A percentile compares a stretch with the other conserved stretches of the same genome.
These are phyloP conservation scores for Pythium periplocum DNA, from an alignment of 352 stramenopile genomes.

Conservation along the genomic window DNA sequence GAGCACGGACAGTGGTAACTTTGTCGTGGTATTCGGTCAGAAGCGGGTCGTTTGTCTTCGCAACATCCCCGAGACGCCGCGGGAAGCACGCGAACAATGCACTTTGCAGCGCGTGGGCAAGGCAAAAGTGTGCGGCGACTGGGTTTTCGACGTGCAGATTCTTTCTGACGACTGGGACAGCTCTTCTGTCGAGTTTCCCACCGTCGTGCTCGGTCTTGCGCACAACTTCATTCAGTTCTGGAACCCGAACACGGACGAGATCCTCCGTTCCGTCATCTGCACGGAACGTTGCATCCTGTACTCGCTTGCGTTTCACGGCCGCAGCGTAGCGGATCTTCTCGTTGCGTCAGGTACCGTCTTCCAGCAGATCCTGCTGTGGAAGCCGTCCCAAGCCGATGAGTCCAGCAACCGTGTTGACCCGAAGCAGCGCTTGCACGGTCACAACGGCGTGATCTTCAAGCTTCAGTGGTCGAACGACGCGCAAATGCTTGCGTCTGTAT, in stretches of 20 bases:
- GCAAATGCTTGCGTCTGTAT: conserved; percentile 69
- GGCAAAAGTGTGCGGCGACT: conserved; percentile 69
- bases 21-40: conserved; percentile 72
- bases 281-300: conserved; percentile 82
- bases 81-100: conserved; percentile 10
- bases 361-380: conserved; percentile 83
- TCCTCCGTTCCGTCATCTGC: conserved; percentile 61
- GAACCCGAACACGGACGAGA: conserved; percentile 29
- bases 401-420: conserved; percentile 7
- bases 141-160: conserved; percentile 79
- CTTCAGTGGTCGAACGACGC: conserved; percentile 70
- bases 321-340: conserved; percentile 43
- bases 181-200: conserved; percentile 15
- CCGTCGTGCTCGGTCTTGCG: conserved; percentile 62
- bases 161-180: conserved; percentile 23
- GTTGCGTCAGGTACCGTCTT: conserved; percentile 84
- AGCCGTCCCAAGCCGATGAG: conserved; percentile 19
- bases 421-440: conserved; percentile 66
- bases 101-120: conserved; percentile 30
- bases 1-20: conserved; percentile 5
- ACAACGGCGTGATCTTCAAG: conserved; percentile 86
- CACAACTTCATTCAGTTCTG: conserved; percentile 86
- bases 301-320: conserved; percentile 72
- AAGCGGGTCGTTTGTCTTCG: conserved; percentile 63
- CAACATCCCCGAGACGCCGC: conserved; percentile 36